Percentiles rank a stretch among this genome's conserved stretches.
These are phyloP conservation scores for Kodamaea lidongshanica DNA, from an alignment of 805 yeast genomes.

Conservation along the genomic window DNA sequence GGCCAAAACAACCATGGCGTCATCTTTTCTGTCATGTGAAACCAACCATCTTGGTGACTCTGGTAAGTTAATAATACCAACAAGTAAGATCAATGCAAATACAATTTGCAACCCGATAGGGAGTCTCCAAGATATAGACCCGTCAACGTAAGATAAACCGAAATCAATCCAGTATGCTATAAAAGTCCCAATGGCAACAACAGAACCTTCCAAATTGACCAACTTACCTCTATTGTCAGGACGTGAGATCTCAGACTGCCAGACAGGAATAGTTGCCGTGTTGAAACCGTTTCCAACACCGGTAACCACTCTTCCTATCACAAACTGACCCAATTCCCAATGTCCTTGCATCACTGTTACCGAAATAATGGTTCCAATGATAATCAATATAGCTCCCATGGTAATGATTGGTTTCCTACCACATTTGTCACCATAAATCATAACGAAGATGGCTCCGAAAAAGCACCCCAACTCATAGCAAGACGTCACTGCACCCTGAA, in stretches of 20 bases:
- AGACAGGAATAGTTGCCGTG: constrained; percentile 41
- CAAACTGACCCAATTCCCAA: constrained; percentile 39
- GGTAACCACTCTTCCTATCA: constrained; percentile 44
- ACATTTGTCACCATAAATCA: constrained; percentile 31
- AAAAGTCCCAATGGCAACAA: constrained; percentile 54
- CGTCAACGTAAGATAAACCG: constrained; percentile 58
- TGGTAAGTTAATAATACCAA: constrained; percentile 42
- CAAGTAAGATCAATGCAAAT: constrained; percentile 40
- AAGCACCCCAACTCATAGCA: constrained; percentile 31
- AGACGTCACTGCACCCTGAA: constrained; percentile 26
- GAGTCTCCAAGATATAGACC: constrained; percentile 39
- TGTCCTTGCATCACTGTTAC: constrained; percentile 29
- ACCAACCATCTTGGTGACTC: constrained; percentile 74
- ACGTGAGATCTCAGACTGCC: constrained; percentile 43
- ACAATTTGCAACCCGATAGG: constrained; percentile 41
- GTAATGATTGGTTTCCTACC: constrained; percentile 40
- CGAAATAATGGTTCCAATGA: constrained; percentile 38
- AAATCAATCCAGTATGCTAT: constrained; percentile 46
- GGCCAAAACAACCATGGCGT: constrained; percentile 44
- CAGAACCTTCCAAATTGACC: constrained; percentile 32
- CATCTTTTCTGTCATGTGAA: constrained; percentile 44
- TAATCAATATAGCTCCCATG: constrained; percentile 33
- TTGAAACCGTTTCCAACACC: constrained; percentile 38
- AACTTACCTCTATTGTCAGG: constrained; percentile 38
- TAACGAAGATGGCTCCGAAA: constrained; percentile 38